Conservation (phyloP, 1,139 yeast species). For the Suhomyces wounanorum region DNA sequence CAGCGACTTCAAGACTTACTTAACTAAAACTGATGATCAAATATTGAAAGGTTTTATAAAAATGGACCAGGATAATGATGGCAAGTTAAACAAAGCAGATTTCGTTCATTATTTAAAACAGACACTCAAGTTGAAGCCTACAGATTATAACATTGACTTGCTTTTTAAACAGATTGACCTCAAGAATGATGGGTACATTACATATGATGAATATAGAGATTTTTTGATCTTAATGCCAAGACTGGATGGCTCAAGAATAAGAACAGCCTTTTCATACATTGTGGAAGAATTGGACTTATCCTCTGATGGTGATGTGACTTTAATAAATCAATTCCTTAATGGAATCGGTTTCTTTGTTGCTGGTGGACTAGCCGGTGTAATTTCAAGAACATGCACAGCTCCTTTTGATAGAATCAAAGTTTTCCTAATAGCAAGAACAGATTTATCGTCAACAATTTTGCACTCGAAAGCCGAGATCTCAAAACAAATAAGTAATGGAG, state of each 20-base stretch:
- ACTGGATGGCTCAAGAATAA: slow-evolving; percentile 63
- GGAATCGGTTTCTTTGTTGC: slow-evolving; percentile 91
- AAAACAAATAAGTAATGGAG: slow-evolving; percentile 40
- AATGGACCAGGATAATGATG: slow-evolving; percentile 77
- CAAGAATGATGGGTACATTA: slow-evolving; percentile 67
- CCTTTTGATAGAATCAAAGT: slow-evolving; percentile 96
- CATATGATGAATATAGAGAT: slow-evolving; percentile 85
- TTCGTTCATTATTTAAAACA: slow-evolving; percentile 62
- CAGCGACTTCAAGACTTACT: slow-evolving; percentile 62
- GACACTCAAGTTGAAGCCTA: slow-evolving; percentile 54
- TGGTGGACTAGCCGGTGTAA: slow-evolving; percentile 94
- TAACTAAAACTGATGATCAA: slow-evolving; percentile 65
- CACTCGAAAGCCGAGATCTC: slow-evolving; percentile 57
- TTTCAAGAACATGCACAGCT: slow-evolving; percentile 96
- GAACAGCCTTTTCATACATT: slow-evolving; percentile 80
- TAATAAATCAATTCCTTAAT: slow-evolving; percentile 73
- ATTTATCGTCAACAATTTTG: slow-evolving; percentile 66
- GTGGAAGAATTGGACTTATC: slow-evolving; percentile 78
- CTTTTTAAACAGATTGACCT: slow-evolving; percentile 65
- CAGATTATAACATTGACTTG: slow-evolving; percentile 54
- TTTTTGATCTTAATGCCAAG: slow-evolving; percentile 82
- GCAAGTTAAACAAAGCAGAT: slow-evolving; percentile 66
- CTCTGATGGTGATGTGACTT: slow-evolving; percentile 89
- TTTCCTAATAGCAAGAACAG: slow-evolving; percentile 89
- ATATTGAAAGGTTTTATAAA: slow-evolving; percentile 67